Evolutionary conservation across 2,329 filamentous ascomycete species (phyloP), one percentile per base, ranked within the genome.

Genomic region (Fusarium guadeloupense): DNA sequence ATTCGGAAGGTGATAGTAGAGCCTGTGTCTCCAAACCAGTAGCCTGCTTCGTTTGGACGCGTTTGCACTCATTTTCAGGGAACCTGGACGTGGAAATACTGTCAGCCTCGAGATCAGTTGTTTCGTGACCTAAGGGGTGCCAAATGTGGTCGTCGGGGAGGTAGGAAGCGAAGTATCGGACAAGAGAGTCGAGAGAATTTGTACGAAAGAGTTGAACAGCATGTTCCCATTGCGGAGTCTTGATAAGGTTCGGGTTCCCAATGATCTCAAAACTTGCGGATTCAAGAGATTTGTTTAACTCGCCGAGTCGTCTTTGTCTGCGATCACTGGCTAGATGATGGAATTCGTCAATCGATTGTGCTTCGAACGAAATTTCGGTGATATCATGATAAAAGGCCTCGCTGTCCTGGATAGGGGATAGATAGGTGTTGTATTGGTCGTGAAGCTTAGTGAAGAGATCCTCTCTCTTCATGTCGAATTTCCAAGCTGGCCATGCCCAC

Each of bases 361-460:
- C 82, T 26, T 76, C 71, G 66, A 73, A 75, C 19, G 83, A 83
- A 20, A 85, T 78, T 69, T 85, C 83, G 74, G 72, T 83, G 55
- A 85, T 83, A 65, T 85, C 83, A 70, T 84, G 80, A 67, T 85
- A 81, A 56, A 85, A 85, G 38, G 83, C 83, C 48, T 84, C 79
- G 56, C 80, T 78, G 69, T 85, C 83, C 66, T 85, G 83, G 16
- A 85, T 81, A 21, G 80, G 74, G 42, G 79, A 80, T 33, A 78
- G 72, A 43, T 85, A 74, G 26, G 83, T 85, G 74, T 85, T 85
- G 73, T 84, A 85, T 68, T 81, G 79, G 59, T 84, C 78, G 62
- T 85, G 81, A 10, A 86, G 79, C 39, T 78, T 82, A 43, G 79
- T 81, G 69, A 80, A 80, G 71, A 85, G 78, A 63, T 84, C 83